Conservation (phyloP, 805 yeast genomes). For the Ogataea methanolica region DNA sequence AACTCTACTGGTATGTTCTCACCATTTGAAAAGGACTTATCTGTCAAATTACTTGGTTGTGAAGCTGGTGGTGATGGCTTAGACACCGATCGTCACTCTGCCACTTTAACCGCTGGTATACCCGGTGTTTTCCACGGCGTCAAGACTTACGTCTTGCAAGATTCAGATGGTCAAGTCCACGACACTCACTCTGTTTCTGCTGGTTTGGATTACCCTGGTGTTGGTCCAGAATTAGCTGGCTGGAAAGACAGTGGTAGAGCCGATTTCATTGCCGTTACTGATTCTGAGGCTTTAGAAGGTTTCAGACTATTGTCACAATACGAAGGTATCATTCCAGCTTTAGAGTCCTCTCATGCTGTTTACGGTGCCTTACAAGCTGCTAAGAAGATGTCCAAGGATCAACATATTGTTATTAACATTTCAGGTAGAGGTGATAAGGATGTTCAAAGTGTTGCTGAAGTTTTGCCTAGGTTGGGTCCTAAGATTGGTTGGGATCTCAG, state of each 20-base stretch:
- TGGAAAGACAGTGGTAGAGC: constrained; percentile 97
- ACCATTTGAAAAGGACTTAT: constrained; percentile 79
- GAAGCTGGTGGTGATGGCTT: constrained; percentile 99
- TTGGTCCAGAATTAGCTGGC: constrained; percentile 94
- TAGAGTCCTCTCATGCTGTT: constrained; percentile 96
- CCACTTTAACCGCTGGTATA: constrained; percentile 89
- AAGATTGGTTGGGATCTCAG: constrained; percentile 94
- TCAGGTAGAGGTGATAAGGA: constrained; percentile 99
- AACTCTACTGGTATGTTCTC: constrained; percentile 95
- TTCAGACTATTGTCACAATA: constrained; percentile 83
- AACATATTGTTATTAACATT: constrained; percentile 80
- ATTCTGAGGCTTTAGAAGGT: constrained; percentile 91
- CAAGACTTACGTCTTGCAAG: constrained; percentile 87
- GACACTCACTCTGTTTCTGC: constrained; percentile 99
- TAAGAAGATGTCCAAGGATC: constrained; percentile 70
- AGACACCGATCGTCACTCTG: constrained; percentile 85
- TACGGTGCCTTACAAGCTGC: constrained; percentile 89
- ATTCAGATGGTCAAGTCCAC: constrained; percentile 89
- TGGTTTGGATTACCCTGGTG: constrained; percentile 98
- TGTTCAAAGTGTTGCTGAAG: constrained; percentile 95
- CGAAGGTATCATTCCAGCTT: constrained; percentile 98
- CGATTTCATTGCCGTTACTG: constrained; percentile 84
- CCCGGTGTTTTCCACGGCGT: constrained; percentile 99
- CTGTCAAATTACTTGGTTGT: constrained; percentile 83
- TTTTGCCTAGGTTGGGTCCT: constrained; percentile 85